These are phyloP conservation scores for Geotrichum ghanense DNA, from an alignment of 805 yeast genomes.

Conservation along the genomic window DNA sequence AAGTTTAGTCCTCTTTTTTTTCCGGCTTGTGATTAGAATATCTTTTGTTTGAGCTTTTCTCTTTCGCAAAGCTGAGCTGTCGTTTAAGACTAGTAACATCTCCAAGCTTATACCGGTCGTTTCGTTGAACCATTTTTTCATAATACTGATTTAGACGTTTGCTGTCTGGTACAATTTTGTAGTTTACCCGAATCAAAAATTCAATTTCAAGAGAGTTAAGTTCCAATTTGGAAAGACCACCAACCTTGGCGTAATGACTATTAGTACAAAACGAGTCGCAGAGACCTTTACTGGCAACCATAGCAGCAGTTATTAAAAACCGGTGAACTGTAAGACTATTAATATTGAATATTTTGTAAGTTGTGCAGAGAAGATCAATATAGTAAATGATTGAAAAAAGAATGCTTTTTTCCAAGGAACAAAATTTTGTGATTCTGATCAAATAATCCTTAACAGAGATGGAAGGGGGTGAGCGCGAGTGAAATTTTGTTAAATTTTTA, in stretches of 20 bases:
- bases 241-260: conserved; percentile 89
- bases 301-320: conserved; percentile 79
- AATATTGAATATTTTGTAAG: conserved; percentile 68
- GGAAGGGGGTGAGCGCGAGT: conserved; percentile 84
- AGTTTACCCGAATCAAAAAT: conserved; percentile 67
- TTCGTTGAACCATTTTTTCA: conserved; percentile 21
- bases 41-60: neutral
- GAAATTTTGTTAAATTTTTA: conserved; percentile 66
- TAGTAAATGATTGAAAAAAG: conserved; percentile 77
- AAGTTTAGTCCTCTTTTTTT: too few species aligned
- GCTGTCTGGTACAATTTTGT: conserved; percentile 52
- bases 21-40: neutral
- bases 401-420: conserved; percentile 75
- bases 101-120: neutral
- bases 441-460: conserved; percentile 74
- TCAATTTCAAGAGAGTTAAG: conserved; percentile 82
- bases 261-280: conserved; percentile 93
- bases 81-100: neutral
- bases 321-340: conserved; percentile 92
- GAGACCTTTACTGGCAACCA: conserved; percentile 79
- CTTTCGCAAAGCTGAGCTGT: neutral
- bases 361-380: conserved; percentile 71
- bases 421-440: conserved; percentile 66
- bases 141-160: conserved; percentile 26
- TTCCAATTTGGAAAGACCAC: conserved; percentile 79